A percentile compares a stretch with the other conserved stretches of the same genome.
Conservation (phyloP, 495 filamentous ascomycete genomes). For the Diplogelasinospora grovesii region DNA sequence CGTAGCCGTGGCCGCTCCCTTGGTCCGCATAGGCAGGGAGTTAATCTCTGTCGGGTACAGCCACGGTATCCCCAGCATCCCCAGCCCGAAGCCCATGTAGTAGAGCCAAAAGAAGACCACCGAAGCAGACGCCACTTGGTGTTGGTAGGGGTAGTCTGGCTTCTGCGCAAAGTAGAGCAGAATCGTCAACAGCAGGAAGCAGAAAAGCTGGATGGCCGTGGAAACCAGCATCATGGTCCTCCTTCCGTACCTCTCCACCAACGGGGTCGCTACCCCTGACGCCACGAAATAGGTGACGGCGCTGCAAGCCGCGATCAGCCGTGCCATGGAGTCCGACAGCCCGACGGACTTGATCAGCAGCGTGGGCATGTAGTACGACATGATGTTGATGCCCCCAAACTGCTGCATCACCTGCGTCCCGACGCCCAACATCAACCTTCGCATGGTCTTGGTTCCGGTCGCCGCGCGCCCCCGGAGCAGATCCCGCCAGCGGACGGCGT, state of each 20-base stretch:
- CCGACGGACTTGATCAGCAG: constrained; percentile 56
- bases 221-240: constrained; percentile 67
- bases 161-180: constrained; percentile 24
- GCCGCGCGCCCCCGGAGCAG: too few species aligned
- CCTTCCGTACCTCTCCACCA: constrained; percentile 54
- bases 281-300: constrained; percentile 71
- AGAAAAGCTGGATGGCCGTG: constrained; percentile 67
- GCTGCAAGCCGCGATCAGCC: constrained; percentile 64
- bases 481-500: constrained; percentile 69
- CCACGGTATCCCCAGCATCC: constrained; percentile 53
- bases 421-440: constrained; percentile 36
- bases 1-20: constrained; percentile 51
- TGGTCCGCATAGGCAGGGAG: constrained; percentile 48
- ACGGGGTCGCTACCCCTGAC: constrained; percentile 64
- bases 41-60: constrained; percentile 61
- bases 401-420: constrained; percentile 14
- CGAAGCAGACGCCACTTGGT: constrained; percentile 40
- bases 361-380: constrained; percentile 68
- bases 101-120: constrained; percentile 50
- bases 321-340: constrained; percentile 44
- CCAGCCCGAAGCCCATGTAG: constrained; percentile 45
- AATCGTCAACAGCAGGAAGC: constrained; percentile 48
- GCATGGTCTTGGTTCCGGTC: constrained; percentile 74
- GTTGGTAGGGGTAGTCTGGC: too few species aligned
- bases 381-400: constrained; percentile 60